These are phyloP conservation scores for Talaromyces wortmannii DNA, from an alignment of 495 filamentous ascomycete genomes.

Conservation along the genomic window DNA sequence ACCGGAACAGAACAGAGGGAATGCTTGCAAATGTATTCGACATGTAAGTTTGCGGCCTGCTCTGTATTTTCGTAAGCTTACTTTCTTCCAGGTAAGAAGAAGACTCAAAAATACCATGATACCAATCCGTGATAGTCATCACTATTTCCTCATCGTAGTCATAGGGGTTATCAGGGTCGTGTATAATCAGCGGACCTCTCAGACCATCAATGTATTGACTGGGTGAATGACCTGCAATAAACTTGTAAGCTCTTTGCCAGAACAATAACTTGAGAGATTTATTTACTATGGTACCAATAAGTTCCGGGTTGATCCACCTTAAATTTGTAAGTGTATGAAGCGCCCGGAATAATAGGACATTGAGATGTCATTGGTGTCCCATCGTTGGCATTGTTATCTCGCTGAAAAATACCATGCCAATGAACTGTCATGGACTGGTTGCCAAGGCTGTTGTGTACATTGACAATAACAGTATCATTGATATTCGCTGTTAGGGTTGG, in stretches of 20 bases:
- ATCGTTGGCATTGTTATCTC: neutral
- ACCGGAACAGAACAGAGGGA: neutral
- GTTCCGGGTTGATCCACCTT: conserved; percentile 56
- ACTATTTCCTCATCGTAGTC: conserved; percentile 60
- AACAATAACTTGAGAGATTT: neutral
- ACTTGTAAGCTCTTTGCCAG: neutral
- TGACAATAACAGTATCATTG: neutral
- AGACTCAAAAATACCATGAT: conserved; percentile 17
- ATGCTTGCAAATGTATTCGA: neutral
- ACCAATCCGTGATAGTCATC: conserved; percentile 61
- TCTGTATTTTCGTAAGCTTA: neutral
- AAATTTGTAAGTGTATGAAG: neutral
- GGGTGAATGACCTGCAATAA: conserved; percentile 45
- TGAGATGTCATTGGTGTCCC: neutral
- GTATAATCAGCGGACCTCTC: conserved; percentile 61
- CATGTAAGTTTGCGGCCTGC: conserved; percentile 13
- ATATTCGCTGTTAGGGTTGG: neutral
- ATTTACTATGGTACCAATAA: conserved; percentile 64
- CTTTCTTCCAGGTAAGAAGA: no score
- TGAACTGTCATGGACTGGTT: neutral
- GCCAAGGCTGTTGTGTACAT: neutral
- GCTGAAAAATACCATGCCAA: neutral
- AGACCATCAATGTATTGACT: conserved; percentile 72
- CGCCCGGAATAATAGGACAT: neutral
- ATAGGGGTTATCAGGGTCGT: conserved; percentile 59